Percentiles rank a stretch among this genome's conserved stretches.
These are phyloP conservation scores for Arthrobotrys sinensis DNA, from an alignment of 2,329 filamentous ascomycete genomes.

Conservation along the genomic window DNA sequence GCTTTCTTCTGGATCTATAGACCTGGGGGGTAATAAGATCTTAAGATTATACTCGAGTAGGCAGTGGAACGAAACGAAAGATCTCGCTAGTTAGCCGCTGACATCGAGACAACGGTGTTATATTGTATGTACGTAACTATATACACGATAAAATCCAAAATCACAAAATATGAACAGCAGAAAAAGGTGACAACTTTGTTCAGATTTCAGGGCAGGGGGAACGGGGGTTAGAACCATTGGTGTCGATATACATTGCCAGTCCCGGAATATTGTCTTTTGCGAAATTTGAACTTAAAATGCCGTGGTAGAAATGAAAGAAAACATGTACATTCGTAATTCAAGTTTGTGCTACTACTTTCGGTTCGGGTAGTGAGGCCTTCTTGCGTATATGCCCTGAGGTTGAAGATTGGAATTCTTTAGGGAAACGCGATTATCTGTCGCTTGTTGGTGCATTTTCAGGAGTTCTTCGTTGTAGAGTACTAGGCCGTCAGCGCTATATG, in stretches of 20 bases:
- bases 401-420: slow-evolving; percentile 1
- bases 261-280: no score
- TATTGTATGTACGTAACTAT: slow-evolving; percentile 26
- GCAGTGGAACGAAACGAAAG: not conserved
- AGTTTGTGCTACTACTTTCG: not conserved
- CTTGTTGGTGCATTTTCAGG: not conserved
- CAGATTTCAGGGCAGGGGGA: no score
- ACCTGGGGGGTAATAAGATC: not conserved
- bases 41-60: not conserved
- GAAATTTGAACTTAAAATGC: not conserved
- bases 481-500: not conserved
- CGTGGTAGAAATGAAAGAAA: slow-evolving; percentile 1
- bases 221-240: no score
- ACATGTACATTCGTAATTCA: not conserved
- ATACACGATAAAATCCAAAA: slow-evolving; percentile 8
- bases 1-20: not conserved
- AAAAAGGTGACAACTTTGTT: slow-evolving; percentile 1
- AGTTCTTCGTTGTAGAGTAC: not conserved
- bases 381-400: not conserved
- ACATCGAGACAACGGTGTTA: slow-evolving; percentile 17
- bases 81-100: slow-evolving; percentile 7
- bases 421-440: not conserved
- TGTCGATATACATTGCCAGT: no score
- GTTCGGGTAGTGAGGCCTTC: not conserved
- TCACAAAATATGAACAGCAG: slow-evolving; percentile 29